Percentiles rank a stretch among this genome's conserved stretches.
Conservation (phyloP, 805 yeast genomes). For the Wilhelminamyces savonicus region DNA sequence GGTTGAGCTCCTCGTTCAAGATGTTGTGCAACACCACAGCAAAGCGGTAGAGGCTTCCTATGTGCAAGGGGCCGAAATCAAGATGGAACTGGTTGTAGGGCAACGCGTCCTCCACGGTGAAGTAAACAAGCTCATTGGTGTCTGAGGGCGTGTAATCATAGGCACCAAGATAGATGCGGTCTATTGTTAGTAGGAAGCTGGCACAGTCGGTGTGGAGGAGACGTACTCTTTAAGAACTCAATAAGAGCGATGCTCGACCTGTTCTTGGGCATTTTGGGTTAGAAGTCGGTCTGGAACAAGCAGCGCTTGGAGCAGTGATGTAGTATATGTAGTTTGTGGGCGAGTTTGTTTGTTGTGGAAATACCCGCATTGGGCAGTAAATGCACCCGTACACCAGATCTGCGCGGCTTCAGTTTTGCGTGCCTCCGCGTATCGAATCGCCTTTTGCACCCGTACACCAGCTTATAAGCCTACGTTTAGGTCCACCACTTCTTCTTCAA, state of each 20-base stretch:
- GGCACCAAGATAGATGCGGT: conserved; percentile 83
- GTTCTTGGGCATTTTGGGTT: conserved; percentile 10
- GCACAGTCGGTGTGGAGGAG: neutral
- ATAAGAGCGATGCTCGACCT: conserved; percentile 27
- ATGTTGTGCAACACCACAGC: conserved; percentile 93
- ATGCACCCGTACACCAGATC: too few species aligned
- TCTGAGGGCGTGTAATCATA: conserved; percentile 75
- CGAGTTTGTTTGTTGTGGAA: too few species aligned
- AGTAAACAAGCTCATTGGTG: conserved; percentile 69
- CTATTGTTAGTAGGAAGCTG: conserved; percentile 25
- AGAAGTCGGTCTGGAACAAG: too few species aligned
- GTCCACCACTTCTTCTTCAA: too few species aligned
- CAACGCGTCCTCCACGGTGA: conserved; percentile 87
- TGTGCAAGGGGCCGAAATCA: conserved; percentile 94
- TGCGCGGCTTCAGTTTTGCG: too few species aligned
- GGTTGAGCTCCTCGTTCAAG: conserved; percentile 76
- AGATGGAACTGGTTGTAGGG: conserved; percentile 93
- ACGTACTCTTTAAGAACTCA: conserved; percentile 40
- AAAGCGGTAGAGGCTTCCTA: conserved; percentile 89
- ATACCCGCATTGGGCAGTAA: too few species aligned
- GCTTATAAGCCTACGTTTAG: too few species aligned
- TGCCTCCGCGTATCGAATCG: too few species aligned
- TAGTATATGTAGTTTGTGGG: too few species aligned
- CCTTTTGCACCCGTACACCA: too few species aligned
- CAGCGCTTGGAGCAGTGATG: too few species aligned